phyloP scores from a whole-genome alignment of 352 stramenopile species.

The Aphanomyces cochlioides region DNA sequence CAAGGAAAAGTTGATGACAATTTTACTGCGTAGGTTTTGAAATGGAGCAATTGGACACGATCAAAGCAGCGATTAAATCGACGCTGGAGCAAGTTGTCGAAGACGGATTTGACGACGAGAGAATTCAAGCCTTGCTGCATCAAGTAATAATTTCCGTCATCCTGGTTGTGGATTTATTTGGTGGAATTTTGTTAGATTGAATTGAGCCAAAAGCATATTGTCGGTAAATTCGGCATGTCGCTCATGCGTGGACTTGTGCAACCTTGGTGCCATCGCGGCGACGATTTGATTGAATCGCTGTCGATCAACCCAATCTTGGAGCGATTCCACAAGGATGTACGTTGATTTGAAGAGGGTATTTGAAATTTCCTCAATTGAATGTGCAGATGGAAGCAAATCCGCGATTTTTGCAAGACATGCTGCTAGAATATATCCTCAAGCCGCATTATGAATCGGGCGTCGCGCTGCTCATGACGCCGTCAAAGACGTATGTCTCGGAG shows the following conservation, averaged over 20 bases:
- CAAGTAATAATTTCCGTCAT: slow-evolving; percentile 32
- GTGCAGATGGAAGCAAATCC: slow-evolving; percentile 50
- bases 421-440: slow-evolving; percentile 51
- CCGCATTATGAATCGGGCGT: slow-evolving; percentile 48
- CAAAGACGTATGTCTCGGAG: slow-evolving; percentile 53
- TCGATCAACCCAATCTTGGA: slow-evolving; percentile 64
- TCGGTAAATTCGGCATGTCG: slow-evolving; percentile 75
- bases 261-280: slow-evolving; percentile 64
- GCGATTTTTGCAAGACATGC: slow-evolving; percentile 60
- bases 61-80: slow-evolving; percentile 54
- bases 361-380: not conserved
- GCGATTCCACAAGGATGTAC: slow-evolving; percentile 45
- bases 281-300: slow-evolving; percentile 53
- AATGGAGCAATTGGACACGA: slow-evolving; percentile 46
- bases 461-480: slow-evolving; percentile 72
- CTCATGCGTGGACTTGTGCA: slow-evolving; percentile 70
- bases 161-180: not conserved
- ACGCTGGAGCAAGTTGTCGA: slow-evolving; percentile 52
- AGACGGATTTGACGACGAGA: slow-evolving; percentile 69
- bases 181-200: slow-evolving; percentile 40
- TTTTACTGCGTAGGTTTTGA: slow-evolving; percentile 28
- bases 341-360: not conserved
- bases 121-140: slow-evolving; percentile 67
- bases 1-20: not conserved
- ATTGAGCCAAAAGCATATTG: slow-evolving; percentile 79